Evolutionary conservation across 2,329 filamentous ascomycete species (phyloP).

Genomic region (Beauveria sp.): DNA sequence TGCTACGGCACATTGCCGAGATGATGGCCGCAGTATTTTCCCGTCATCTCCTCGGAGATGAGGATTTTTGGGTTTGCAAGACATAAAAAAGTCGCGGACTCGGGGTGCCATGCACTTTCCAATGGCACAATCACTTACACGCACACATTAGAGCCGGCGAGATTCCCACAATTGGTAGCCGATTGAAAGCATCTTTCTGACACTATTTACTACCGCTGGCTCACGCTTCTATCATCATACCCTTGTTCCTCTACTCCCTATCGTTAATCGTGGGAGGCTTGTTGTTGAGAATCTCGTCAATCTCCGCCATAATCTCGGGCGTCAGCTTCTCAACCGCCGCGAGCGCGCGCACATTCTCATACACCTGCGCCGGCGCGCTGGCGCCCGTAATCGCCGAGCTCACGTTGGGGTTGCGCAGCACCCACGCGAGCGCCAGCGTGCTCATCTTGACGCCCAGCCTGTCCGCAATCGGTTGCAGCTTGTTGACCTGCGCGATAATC

Average conservation of each 20-base stretch:
- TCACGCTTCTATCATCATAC: too few relatives aligned
- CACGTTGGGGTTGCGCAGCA: conserved; percentile 53
- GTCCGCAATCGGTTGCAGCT: conserved; percentile 55
- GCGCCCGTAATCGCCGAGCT: conserved; percentile 55
- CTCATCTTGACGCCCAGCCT: conserved; percentile 51
- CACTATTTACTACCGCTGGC: too few relatives aligned
- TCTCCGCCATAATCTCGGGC: conserved; percentile 49
- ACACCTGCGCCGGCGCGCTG: conserved; percentile 49
- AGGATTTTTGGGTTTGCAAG: too few relatives aligned
- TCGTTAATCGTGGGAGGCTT: conserved; percentile 40
- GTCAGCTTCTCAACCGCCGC: conserved; percentile 48
- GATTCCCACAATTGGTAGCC: too few relatives aligned
- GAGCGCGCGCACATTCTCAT: conserved; percentile 50
- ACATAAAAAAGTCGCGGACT: too few relatives aligned
- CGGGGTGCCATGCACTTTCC: too few relatives aligned
- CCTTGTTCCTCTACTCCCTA: conserved; percentile 21
- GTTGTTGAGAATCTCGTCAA: conserved; percentile 51
- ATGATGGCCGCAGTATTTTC: too few relatives aligned
- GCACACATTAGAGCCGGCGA: too few relatives aligned
- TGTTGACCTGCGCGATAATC: conserved; percentile 51
- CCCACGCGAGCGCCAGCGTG: conserved; percentile 54
- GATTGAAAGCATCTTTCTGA: too few relatives aligned
- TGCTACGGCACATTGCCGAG: too few relatives aligned
- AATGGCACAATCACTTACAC: too few relatives aligned
- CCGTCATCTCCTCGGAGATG: too few relatives aligned